A percentile compares a stretch with the other conserved stretches of the same genome.
Conservation (phyloP, 306 rosid genomes). For the barrel medic (Medicago truncatula) region MtrunA17r5.0-ANR NC_053042.1:37056001-37056500, state of each 20-base stretch:
- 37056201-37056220: conserved; percentile 58
- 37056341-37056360: conserved; percentile 40
- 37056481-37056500: too few species aligned
- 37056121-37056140: conserved; percentile 87
- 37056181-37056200: conserved; percentile 62
- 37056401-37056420: too few species aligned
- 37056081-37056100: conserved; percentile 89
- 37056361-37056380: conserved; percentile 8
- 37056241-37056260: conserved; percentile 67
- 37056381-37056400: too few species aligned
- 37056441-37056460: too few species aligned
- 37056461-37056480: too few species aligned
- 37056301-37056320: conserved; percentile 67
- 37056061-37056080: conserved; percentile 84
- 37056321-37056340: conserved; percentile 37
- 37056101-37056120: conserved; percentile 88
- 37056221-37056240: conserved; percentile 66
- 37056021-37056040: conserved; percentile 91
- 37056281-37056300: conserved; percentile 81
- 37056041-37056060: conserved; percentile 92
- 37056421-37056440: too few species aligned
- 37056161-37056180: conserved; percentile 84
- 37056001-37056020: conserved; percentile 73
- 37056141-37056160: conserved; percentile 90
- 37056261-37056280: conserved; percentile 92